Base-by-base conservation (phyloP, 2,329 filamentous ascomycete genomes). In the Phaeosphaeria sp. region DNA sequence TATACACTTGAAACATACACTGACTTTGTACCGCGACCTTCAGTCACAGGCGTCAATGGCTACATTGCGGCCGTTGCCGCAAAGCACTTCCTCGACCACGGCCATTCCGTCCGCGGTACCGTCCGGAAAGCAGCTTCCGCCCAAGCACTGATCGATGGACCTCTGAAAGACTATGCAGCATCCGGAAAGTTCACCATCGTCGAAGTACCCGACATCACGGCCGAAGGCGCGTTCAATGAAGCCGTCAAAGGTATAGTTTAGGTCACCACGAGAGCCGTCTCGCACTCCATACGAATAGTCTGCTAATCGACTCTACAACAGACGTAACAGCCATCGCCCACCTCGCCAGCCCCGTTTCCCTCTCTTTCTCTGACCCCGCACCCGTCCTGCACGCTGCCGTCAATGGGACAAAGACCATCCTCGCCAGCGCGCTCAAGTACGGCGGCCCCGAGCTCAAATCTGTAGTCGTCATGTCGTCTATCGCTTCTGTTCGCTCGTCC, bases 41-140 rank as follows among this genome's bases (percentile, higher is more conserved):
- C n/a, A n/a, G n/a, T 75, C 15, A 57, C 58, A 4, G 66, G 65
- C 21, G 48, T 66, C 5, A 69, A 69, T 47, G 66, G 66, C 51
- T 69, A 68, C 55, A 72, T 76, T 39, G 73, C 63, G 22, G 57
- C 61, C 39, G 63, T 68, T 15, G 59, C 66, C 6, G 69, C 65
- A 17, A 65, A 72, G 39, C 55, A 72, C 42, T 60, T 72, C 45
- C 65, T 76, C 39, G 51, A 66, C 22, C 39, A 54, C 18, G 72
- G 68, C 15, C 74, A 73, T 59, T 62, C 60, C 11, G 73, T 75
- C 20, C 71, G 72, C 24, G 73, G 72, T 8, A 71, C 69, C 5
- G 72, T 73, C n/a, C 68, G 73, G 18, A 67, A 61, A 46, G 24
- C 57, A 13, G 48, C 65, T 20, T 75, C 60, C 20, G 57, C 53